Evolutionary conservation across 2,329 filamentous ascomycete species (phyloP).

Genomic region (Emmonsiellopsis sp.): DNA sequence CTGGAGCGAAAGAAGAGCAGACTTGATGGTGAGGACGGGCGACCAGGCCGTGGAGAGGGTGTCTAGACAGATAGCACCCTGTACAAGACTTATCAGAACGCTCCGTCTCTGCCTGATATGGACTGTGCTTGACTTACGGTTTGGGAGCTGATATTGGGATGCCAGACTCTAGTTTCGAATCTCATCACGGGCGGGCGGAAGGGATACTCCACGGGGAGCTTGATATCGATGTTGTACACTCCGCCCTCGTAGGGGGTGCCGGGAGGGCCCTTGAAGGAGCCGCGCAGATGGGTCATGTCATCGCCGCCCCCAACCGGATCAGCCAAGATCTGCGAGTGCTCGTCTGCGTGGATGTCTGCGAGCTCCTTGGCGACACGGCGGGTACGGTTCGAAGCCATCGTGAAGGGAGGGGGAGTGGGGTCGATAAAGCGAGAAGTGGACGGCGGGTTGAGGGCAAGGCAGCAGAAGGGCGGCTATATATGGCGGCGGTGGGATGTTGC

Average conservation of each 20-base stretch:
- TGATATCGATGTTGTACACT: constrained; percentile 71
- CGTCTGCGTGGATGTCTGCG: constrained; percentile 49
- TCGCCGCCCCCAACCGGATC: constrained; percentile 51
- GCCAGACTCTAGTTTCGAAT: constrained; percentile 91
- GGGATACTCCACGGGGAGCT: constrained; percentile 79
- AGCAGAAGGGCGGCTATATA: too few species aligned
- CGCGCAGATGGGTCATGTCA: constrained; percentile 73
- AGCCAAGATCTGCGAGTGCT: constrained; percentile 66
- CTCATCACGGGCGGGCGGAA: constrained; percentile 88
- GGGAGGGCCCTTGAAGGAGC: constrained; percentile 75
- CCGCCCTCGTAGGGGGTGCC: constrained; percentile 91
- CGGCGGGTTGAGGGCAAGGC: not conserved
- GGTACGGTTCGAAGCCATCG: constrained; percentile 48
- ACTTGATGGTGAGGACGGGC: constrained; percentile 92
- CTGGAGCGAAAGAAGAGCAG: constrained; percentile 83
- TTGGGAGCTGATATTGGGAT: constrained; percentile 91
- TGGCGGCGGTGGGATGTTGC: too few species aligned
- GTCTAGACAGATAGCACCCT: constrained; percentile 96
- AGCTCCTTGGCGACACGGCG: constrained; percentile 45
- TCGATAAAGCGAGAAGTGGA: not conserved
- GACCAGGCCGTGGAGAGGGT: constrained; percentile 87
- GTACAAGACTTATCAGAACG: not conserved
- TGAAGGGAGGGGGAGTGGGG: constrained; percentile 7
- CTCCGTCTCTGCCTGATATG: not conserved
- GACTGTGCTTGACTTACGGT: constrained; percentile 53